A percentile compares a stretch with the other conserved stretches of the same genome.
Evolutionary conservation across 352 stramenopile genomes (phyloP).

Genomic region (Pythium plurisporium): DNA sequence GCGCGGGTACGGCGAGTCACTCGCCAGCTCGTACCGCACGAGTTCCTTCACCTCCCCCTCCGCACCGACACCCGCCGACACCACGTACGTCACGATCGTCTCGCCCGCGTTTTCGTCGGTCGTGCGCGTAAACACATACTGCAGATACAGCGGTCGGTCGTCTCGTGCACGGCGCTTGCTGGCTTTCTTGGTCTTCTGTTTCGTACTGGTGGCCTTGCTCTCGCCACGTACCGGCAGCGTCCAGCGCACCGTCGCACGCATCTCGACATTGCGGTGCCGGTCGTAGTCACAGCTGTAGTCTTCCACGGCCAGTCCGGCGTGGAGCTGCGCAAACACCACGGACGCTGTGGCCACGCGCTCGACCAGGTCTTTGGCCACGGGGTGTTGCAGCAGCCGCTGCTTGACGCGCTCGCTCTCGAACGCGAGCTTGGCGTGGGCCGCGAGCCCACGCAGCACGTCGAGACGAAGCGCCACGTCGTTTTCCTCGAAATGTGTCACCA

Average conservation of each 20-base stretch:
- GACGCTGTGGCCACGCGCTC: constrained; percentile 42
- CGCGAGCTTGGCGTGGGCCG: constrained; percentile 48
- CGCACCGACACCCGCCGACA: constrained; percentile 38
- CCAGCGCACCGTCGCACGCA: constrained; percentile 55
- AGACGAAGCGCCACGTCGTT: constrained; percentile 60
- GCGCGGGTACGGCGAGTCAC: constrained; percentile 49
- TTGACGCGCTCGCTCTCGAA: constrained; percentile 68
- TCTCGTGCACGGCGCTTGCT: constrained; percentile 36
- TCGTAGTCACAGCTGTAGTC: constrained; percentile 66
- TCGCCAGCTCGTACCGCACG: constrained; percentile 55
- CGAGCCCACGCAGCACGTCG: constrained; percentile 60
- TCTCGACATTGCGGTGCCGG: constrained; percentile 49
- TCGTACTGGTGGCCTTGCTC: constrained; percentile 10
- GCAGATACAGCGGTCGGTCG: constrained; percentile 31
- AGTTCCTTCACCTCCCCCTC: constrained; percentile 37
- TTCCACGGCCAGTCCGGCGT: constrained; percentile 38
- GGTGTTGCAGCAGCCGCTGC: constrained; percentile 54
- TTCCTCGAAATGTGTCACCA: constrained; percentile 68
- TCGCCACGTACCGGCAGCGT: constrained; percentile 25
- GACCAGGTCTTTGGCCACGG: constrained; percentile 57
- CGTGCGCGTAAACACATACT: constrained; percentile 48
- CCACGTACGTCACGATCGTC: constrained; percentile 44
- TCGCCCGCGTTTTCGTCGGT: constrained; percentile 22
- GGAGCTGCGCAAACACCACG: constrained; percentile 43
- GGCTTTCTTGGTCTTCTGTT: constrained; percentile 1